A percentile compares a stretch with the other conserved stretches of the same genome.
phyloP scores from a whole-genome alignment of 169 alveolate genomes.

The Theileria orientalis region DNA sequence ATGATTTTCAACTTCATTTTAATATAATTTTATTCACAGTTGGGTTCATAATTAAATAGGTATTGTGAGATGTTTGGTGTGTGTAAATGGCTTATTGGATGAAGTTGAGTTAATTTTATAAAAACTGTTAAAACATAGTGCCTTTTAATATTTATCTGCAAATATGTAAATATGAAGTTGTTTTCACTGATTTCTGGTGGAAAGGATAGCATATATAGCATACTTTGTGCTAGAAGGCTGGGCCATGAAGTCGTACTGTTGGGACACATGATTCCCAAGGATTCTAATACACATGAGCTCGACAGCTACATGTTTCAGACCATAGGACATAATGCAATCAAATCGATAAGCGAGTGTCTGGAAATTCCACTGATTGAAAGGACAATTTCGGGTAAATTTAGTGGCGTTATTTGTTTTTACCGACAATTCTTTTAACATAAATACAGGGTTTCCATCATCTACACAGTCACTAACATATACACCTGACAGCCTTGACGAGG shows the following conservation, averaged over 20 bases:
- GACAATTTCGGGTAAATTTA: constrained; percentile 69
- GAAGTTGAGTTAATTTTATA: no score
- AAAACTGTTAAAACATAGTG: no score
- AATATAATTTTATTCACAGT: not conserved
- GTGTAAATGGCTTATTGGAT: no score
- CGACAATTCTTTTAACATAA: not conserved
- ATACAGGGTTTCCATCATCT: constrained; percentile 29
- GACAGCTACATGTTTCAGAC: constrained; percentile 96
- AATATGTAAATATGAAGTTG: no score
- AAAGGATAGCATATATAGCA: constrained; percentile 56
- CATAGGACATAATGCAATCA: constrained; percentile 90
- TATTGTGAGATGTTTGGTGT: no score
- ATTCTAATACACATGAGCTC: constrained; percentile 69
- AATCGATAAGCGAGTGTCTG: constrained; percentile 91
- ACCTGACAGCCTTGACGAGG: constrained; percentile 87
- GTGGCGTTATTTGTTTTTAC: not conserved
- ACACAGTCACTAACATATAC: constrained; percentile 71
- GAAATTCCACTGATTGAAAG: constrained; percentile 86
- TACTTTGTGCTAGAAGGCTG: constrained; percentile 33
- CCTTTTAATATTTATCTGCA: no score
- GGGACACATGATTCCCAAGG: constrained; percentile 49
- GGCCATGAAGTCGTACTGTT: constrained; percentile 62
- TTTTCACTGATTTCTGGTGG: constrained; percentile 59
- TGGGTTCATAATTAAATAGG: no score
- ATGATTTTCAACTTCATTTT: not conserved